Conservation (phyloP, 75 land plant species). For the Azolla pinnata region DNA sequence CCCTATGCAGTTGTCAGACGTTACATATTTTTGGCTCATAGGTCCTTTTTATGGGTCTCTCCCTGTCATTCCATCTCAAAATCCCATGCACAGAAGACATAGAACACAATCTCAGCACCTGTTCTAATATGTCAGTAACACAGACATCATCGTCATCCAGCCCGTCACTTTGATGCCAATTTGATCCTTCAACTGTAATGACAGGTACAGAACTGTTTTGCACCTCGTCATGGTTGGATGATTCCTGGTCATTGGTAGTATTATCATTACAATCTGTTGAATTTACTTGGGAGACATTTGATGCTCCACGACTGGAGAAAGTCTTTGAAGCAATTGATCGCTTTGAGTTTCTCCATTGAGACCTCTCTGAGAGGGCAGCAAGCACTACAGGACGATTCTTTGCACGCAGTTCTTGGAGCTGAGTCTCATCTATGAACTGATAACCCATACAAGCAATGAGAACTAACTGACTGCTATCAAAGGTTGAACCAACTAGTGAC, state of each 20-base stretch:
- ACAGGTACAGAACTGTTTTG: too few species aligned
- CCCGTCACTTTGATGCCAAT: background rate
- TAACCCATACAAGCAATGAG: conserved; percentile 89
- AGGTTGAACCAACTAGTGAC: conserved; percentile 80
- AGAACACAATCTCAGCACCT: background rate
- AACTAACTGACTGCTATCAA: conserved; percentile 96
- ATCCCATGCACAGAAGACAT: background rate
- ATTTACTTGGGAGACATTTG: too few species aligned
- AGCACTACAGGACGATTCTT: conserved; percentile 64
- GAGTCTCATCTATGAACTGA: conserved; percentile 52
- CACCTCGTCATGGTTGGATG: too few species aligned
- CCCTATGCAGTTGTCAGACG: too few species aligned
- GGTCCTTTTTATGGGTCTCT: too few species aligned
- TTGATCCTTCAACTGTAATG: too few species aligned
- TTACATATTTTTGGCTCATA: too few species aligned
- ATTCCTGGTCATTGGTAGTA: background rate
- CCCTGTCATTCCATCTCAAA: too few species aligned
- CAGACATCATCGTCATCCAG: background rate
- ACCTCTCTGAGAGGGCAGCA: conserved; percentile 42
- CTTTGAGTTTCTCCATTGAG: conserved; percentile 39
- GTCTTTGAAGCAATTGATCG: conserved; percentile 41
- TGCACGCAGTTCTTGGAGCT: conserved; percentile 40
- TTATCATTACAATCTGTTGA: background rate
- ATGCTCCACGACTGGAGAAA: conserved; percentile 15
- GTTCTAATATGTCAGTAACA: background rate